Conservation (phyloP, 2,329 filamentous ascomycete species). For the Clarireedia hainanense region DNA sequence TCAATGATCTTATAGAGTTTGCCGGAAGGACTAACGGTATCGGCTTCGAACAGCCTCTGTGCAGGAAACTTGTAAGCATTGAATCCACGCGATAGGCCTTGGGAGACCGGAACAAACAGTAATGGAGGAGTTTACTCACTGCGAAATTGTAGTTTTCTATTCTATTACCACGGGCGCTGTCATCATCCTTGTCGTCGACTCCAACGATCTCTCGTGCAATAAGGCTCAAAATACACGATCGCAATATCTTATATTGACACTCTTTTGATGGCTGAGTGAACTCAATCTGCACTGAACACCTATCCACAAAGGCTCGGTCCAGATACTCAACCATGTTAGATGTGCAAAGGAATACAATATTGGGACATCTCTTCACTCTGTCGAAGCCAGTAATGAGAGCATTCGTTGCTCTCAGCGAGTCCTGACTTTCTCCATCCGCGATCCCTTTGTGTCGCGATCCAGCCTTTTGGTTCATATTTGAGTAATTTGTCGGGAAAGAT, state of each 20-base stretch:
- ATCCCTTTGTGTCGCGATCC: slow-evolving; percentile 18
- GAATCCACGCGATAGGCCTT: too few species aligned
- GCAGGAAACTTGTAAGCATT: too few species aligned
- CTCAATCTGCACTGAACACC: slow-evolving; percentile 19
- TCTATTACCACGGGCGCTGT: neutral
- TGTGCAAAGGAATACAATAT: slow-evolving; percentile 26
- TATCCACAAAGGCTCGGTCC: slow-evolving; percentile 27
- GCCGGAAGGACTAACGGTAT: neutral
- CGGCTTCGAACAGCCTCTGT: neutral
- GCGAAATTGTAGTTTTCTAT: slow-evolving; percentile 13
- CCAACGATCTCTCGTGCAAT: slow-evolving; percentile 15
- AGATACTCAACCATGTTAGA: slow-evolving; percentile 25
- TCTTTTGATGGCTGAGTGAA: slow-evolving; percentile 18
- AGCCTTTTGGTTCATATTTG: neutral
- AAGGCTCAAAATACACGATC: slow-evolving; percentile 18
- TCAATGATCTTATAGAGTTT: slow-evolving; percentile 18
- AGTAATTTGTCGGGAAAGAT: neutral
- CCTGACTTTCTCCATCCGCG: slow-evolving; percentile 23
- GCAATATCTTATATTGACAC: slow-evolving; percentile 26
- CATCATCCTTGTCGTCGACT: neutral
- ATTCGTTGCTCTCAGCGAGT: slow-evolving; percentile 28
- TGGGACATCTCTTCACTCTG: slow-evolving; percentile 16
- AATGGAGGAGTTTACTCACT: neutral
- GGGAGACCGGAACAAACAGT: too few species aligned
- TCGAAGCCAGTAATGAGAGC: slow-evolving; percentile 28